Conservation (phyloP, 2,329 filamentous ascomycete genomes). For the Escovopsis weberi region DNA sequence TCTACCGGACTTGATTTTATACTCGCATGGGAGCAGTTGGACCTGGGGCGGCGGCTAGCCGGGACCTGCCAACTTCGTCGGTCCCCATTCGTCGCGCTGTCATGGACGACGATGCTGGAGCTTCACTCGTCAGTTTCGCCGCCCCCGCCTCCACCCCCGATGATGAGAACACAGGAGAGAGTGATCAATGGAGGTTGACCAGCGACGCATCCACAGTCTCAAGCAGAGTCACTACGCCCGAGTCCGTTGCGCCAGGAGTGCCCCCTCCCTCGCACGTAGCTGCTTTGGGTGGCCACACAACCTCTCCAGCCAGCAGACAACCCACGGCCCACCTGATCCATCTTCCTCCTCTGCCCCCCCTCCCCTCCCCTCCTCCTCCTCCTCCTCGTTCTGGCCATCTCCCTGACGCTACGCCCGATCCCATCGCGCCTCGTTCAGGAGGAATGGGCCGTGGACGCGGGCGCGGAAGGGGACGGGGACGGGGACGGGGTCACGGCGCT, state of each 20-base stretch:
- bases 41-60: constrained; percentile 1
- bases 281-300: constrained; percentile 5
- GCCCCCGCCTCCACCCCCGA: constrained; percentile 12
- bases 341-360: constrained; percentile 1
- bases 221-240: constrained; percentile 15
- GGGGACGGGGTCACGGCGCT: constrained; percentile 1
- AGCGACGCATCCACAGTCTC: constrained; percentile 16
- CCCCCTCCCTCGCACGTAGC: constrained; percentile 7
- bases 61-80: constrained; percentile 1
- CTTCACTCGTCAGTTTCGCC: constrained; percentile 3
- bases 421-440: constrained; percentile 1
- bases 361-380: not conserved
- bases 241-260: constrained; percentile 8
- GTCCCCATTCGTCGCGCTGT: constrained; percentile 1
- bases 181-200: constrained; percentile 13
- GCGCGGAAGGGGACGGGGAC: constrained; percentile 1
- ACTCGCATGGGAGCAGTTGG: constrained; percentile 9
- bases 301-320: constrained; percentile 5
- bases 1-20: constrained; percentile 2
- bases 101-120: constrained; percentile 3
- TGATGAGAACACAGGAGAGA: constrained; percentile 13
- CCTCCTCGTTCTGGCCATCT: too few species aligned
- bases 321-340: constrained; percentile 5
- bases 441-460: constrained; percentile 4
- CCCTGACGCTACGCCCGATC: too few species aligned